A percentile compares a stretch with the other conserved stretches of the same genome.
Evolutionary conservation across 805 yeast genomes (phyloP).

Genomic region (Myxozyma vanderwaltii): DNA sequence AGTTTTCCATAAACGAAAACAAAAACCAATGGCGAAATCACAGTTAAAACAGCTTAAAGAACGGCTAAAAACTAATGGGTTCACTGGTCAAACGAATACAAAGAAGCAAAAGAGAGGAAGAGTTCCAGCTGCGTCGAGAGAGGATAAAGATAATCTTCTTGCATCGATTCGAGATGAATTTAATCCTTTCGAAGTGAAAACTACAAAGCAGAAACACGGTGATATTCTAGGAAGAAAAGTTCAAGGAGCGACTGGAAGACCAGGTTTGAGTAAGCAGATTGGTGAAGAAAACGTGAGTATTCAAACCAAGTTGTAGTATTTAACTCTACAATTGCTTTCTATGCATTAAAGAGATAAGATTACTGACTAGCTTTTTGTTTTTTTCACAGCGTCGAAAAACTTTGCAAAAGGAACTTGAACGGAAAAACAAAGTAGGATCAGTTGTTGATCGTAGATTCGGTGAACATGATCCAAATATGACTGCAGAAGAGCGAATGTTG

Average conservation of each 20-base stretch:
- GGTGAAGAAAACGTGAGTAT: slow-evolving; percentile 55
- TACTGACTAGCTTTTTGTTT: background rate
- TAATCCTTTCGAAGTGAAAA: slow-evolving; percentile 84
- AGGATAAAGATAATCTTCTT: slow-evolving; percentile 62
- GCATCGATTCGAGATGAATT: slow-evolving; percentile 74
- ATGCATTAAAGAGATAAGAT: background rate
- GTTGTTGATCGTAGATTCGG: slow-evolving; percentile 84
- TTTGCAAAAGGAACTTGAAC: slow-evolving; percentile 63
- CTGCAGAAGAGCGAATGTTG: slow-evolving; percentile 92
- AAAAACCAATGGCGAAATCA: slow-evolving; percentile 71
- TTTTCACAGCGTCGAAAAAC: slow-evolving; percentile 52
- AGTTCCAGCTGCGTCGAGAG: slow-evolving; percentile 52
- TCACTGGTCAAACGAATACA: slow-evolving; percentile 80
- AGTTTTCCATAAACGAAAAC: background rate
- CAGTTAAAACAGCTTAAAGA: slow-evolving; percentile 83
- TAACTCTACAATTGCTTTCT: too few relatives aligned
- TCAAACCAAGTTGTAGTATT: background rate
- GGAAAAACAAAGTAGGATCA: slow-evolving; percentile 74
- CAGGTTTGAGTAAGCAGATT: slow-evolving; percentile 66
- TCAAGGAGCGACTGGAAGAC: slow-evolving; percentile 62
- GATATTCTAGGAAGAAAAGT: slow-evolving; percentile 49
- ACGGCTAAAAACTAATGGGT: slow-evolving; percentile 72
- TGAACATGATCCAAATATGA: slow-evolving; percentile 68
- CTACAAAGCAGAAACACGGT: slow-evolving; percentile 61
- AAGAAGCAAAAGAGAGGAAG: slow-evolving; percentile 51